Evolutionary conservation across 441 rosid genomes (phyloP).

Genomic region (Omphalea diandra): DNA sequence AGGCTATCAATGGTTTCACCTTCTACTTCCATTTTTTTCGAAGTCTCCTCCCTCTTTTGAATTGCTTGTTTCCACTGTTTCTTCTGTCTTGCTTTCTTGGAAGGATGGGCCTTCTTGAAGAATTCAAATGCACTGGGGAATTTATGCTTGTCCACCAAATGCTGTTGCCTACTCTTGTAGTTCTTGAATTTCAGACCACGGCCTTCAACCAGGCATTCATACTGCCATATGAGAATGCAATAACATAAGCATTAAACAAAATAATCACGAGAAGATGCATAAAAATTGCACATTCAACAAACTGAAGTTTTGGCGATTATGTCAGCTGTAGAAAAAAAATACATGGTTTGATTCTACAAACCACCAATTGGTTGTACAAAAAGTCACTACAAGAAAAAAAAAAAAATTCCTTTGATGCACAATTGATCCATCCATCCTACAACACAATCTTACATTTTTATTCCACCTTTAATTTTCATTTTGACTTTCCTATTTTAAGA

Average conservation of each 20-base stretch:
- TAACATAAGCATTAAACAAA: not conserved
- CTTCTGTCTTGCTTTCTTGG: slow-evolving; percentile 81
- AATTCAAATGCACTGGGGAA: slow-evolving; percentile 85
- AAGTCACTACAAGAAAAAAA: not conserved
- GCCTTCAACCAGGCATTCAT: slow-evolving; percentile 93
- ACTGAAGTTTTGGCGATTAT: not conserved
- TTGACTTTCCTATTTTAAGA: not conserved
- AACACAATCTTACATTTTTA: not conserved
- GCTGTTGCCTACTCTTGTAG: slow-evolving; percentile 76
- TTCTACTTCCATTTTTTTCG: slow-evolving; percentile 76
- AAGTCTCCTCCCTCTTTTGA: slow-evolving; percentile 36
- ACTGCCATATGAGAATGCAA: slow-evolving; percentile 39
- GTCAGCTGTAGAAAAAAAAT: not conserved
- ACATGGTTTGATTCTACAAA: not conserved
- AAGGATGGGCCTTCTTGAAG: slow-evolving; percentile 63
- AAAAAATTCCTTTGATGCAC: not conserved
- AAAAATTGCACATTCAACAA: not conserved
- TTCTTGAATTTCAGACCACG: slow-evolving; percentile 77
- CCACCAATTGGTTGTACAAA: not conserved
- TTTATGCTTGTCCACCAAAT: slow-evolving; percentile 87
- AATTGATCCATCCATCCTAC: not conserved
- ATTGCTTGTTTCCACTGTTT: slow-evolving; percentile 39
- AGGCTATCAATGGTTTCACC: slow-evolving; percentile 58
- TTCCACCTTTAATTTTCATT: not conserved
- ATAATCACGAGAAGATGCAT: not conserved